Conservation (phyloP, 2,329 filamentous ascomycete genomes). For the Cadophora sp. region DNA sequence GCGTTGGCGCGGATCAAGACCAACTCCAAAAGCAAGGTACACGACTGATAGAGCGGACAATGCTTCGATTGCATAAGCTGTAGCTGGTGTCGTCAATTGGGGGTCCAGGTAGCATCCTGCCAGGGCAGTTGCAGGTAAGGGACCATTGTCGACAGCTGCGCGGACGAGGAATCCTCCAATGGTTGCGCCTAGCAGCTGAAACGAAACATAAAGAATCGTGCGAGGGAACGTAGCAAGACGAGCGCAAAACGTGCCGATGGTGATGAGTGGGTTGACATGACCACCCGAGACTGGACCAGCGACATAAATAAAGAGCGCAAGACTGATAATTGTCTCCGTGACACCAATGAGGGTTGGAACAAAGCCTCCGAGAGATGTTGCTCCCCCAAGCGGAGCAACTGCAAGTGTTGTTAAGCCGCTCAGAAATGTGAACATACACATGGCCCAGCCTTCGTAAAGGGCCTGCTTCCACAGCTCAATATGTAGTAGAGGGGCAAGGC, state of each 20-base stretch:
- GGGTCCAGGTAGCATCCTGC: constrained; percentile 44
- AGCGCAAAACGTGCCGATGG: constrained; percentile 58
- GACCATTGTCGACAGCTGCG: constrained; percentile 43
- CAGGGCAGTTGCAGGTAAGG: constrained; percentile 39
- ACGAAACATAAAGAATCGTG: constrained; percentile 54
- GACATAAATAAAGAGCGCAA: constrained; percentile 53
- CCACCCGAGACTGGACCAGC: constrained; percentile 57
- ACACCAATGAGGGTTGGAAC: no score
- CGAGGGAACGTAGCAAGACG: constrained; percentile 56
- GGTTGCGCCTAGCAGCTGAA: constrained; percentile 53
- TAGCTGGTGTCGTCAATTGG: constrained; percentile 42
- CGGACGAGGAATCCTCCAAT: constrained; percentile 50
- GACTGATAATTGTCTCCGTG: no score
- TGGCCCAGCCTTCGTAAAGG: no score
- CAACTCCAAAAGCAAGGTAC: constrained; percentile 59
- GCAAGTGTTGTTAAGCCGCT: no score
- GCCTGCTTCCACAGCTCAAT: no score
- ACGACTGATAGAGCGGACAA: constrained; percentile 12
- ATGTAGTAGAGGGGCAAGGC: no score
- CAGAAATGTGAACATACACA: no score
- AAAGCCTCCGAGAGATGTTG: no score
- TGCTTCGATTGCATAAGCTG: constrained; percentile 57
- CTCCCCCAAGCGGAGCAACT: no score
- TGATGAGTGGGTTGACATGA: constrained; percentile 61
- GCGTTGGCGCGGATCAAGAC: constrained; percentile 58